Base-by-base conservation (phyloP, 345 rosid species). In the Alliaria petiolata region DNA sequence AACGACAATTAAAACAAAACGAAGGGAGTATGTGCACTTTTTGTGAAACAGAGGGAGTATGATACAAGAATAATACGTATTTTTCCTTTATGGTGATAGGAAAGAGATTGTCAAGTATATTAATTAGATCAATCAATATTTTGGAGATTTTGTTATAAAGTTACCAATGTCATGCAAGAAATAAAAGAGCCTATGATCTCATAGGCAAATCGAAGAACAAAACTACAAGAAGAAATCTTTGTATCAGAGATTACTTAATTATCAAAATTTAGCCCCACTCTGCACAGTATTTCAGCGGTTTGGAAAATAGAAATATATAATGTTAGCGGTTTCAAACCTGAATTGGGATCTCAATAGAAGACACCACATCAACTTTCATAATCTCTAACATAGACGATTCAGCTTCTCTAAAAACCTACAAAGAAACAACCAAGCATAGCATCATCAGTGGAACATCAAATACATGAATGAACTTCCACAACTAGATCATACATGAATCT, bases 331-430 rank as follows among this genome's bases (percentile, higher is more conserved):
- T 45, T 49, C 61, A 57, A 57, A 87, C 96, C 93, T 89, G 87
- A 67, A 81, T 4, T 19, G 96, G 93, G 62, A 93, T 79, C 83
- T 88, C 87, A 70, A 89, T 78, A 60, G 81, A 87, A 54, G 96
- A 90, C 69, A 78, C 67, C 69, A 89, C 82, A 69, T 81, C 89
- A 70, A 89, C 88, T 86, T 91, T 91, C 85, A 87, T 67, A 70
- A 93, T 89, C 85, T 93, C 96, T 81, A 91, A 66, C 43, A 93
- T 53, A 14, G 96, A 87, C 78, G 85, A 69, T 70, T 83, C 86
- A 43, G 80, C 87, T 78, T 85, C 97, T 76, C 85, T 91, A 64
- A 87, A 68, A 71, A 93, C 76, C 98, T 93, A 89, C 80, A 84
- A 86, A 57, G 70, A 76, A 50, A 10, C 53, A 20, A 49, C 30